Evolutionary conservation across 1,139 yeast species (phyloP).

Genomic region (Protomyces inouyei): DNA sequence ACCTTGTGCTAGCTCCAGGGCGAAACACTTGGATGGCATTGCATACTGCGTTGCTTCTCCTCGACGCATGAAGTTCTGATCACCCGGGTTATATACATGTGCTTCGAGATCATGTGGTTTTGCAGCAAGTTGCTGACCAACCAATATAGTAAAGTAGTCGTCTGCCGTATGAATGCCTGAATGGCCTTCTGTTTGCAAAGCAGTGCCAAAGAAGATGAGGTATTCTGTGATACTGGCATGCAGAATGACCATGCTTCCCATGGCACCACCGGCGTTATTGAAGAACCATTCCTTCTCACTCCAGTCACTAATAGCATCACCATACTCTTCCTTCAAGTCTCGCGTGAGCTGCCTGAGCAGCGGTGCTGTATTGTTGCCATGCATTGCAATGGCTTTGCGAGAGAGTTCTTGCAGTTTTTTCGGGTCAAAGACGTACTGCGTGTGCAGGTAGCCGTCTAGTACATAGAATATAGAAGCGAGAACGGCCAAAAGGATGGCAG

Average conservation of each 20-base stretch:
- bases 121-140: constrained; percentile 76
- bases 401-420: constrained; percentile 42
- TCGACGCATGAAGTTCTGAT: constrained; percentile 60
- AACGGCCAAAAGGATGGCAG: constrained; percentile 1
- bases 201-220: constrained; percentile 79
- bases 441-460: constrained; percentile 12
- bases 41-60: constrained; percentile 78
- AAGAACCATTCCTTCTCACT: constrained; percentile 83
- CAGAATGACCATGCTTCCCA: constrained; percentile 93
- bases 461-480: constrained; percentile 10
- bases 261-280: constrained; percentile 98
- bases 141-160: constrained; percentile 85
- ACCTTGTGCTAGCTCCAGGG: constrained; percentile 90
- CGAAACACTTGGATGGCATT: constrained; percentile 69
- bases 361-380: constrained; percentile 55
- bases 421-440: constrained; percentile 45
- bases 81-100: constrained; percentile 45
- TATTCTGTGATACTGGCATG: constrained; percentile 96
- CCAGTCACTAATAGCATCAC: constrained; percentile 62
- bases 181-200: constrained; percentile 94
- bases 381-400: constrained; percentile 48
- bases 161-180: constrained; percentile 93
- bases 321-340: constrained; percentile 58
- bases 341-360: constrained; percentile 58
- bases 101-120: constrained; percentile 46